phyloP scores from a whole-genome alignment of 2,329 filamentous ascomycete genomes.

The Hymenoscyphus albidus region DNA sequence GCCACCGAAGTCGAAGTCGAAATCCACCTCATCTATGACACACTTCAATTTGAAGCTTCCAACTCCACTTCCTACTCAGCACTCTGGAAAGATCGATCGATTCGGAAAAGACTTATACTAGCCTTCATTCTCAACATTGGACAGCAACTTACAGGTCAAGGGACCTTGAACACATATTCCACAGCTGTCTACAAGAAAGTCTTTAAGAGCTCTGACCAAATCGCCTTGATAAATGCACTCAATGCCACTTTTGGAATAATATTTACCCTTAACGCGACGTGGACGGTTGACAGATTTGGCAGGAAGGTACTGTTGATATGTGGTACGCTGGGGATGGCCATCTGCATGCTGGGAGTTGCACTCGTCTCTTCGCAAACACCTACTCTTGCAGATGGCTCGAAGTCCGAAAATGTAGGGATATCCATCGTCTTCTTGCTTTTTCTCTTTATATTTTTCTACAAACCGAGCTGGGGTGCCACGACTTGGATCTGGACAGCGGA shows the following conservation, averaged over 20 bases:
- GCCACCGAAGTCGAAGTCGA: constrained; percentile 66
- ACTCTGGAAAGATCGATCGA: constrained; percentile 65
- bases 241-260: constrained; percentile 69
- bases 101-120: constrained; percentile 62
- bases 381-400: constrained; percentile 45
- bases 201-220: constrained; percentile 54
- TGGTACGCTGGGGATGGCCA: constrained; percentile 62
- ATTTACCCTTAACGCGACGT: constrained; percentile 68
- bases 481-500: constrained; percentile 70
- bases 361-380: constrained; percentile 55
- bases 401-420: constrained; percentile 57
- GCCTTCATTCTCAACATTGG: constrained; percentile 66
- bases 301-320: constrained; percentile 65
- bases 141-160: constrained; percentile 69
- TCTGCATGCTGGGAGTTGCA: constrained; percentile 65
- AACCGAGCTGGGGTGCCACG: constrained; percentile 66
- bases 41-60: constrained; percentile 67
- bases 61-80: constrained; percentile 60
- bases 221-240: constrained; percentile 68
- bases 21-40: constrained; percentile 60
- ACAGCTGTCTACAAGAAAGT: constrained; percentile 69
- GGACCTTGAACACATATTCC: constrained; percentile 67
- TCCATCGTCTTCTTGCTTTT: constrained; percentile 65
- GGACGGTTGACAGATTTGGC: constrained; percentile 68
- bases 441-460: constrained; percentile 66